Evolutionary conservation across 257 asterid genomes (phyloP).

Genomic region (Nicotiana undulata): DNA sequence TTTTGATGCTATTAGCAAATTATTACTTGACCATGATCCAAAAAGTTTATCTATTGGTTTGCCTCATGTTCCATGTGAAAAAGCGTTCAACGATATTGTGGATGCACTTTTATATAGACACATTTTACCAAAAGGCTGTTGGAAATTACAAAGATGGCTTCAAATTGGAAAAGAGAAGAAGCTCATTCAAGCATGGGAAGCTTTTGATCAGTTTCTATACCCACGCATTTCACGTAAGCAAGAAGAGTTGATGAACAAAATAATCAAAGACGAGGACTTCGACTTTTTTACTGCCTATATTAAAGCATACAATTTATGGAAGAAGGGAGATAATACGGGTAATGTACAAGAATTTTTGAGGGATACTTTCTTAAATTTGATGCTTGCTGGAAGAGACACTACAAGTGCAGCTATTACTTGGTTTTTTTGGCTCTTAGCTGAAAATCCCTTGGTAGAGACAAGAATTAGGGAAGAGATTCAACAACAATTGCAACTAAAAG

Average conservation of each 20-base stretch:
- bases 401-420: conserved; percentile 6
- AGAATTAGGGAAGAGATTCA: background rate
- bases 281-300: background rate
- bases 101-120: too few species aligned
- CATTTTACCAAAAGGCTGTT: too few species aligned
- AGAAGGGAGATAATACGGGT: background rate
- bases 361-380: background rate
- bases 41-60: too few species aligned
- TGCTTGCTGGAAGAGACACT: conserved; percentile 7
- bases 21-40: too few species aligned
- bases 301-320: background rate
- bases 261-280: background rate
- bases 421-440: background rate
- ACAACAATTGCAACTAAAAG: too few species aligned
- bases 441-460: background rate
- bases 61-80: too few species aligned
- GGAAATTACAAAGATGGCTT: too few species aligned
- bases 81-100: too few species aligned
- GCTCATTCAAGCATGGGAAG: background rate
- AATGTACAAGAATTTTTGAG: background rate
- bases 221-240: background rate
- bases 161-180: too few species aligned
- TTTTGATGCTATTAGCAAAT: background rate
- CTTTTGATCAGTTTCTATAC: background rate
- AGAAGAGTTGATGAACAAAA: background rate